A percentile compares a stretch with the other conserved stretches of the same genome.
Conservation (phyloP, 306 rosid genomes). For the Mucuna pruriens region DNA sequence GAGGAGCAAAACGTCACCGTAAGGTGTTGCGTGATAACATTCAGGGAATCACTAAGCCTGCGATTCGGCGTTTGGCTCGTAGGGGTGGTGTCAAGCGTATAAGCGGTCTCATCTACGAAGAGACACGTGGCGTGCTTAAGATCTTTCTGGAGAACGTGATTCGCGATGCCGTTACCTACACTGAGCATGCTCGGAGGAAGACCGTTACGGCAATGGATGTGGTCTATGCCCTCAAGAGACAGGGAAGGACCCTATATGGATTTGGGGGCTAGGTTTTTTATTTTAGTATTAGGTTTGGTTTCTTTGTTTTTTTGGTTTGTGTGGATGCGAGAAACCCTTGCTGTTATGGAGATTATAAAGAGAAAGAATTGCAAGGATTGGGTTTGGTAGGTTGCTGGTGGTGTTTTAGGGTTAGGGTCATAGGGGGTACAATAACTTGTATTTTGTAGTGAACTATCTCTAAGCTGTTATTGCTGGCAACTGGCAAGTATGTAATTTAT, state of each 20-base stretch:
- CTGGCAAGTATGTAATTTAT: neutral
- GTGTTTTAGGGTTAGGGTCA: neutral
- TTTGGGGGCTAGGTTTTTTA: slow-evolving; percentile 66
- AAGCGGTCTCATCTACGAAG: slow-evolving; percentile 74
- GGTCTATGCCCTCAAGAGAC: slow-evolving; percentile 73
- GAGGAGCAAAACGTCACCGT: slow-evolving; percentile 80
- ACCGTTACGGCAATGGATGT: slow-evolving; percentile 85
- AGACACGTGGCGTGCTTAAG: slow-evolving; percentile 76
- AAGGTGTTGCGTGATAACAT: slow-evolving; percentile 73
- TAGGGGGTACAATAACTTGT: neutral
- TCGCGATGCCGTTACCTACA: slow-evolving; percentile 78
- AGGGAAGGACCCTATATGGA: slow-evolving; percentile 75
- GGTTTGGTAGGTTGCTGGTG: neutral
- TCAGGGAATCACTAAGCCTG: slow-evolving; percentile 78
- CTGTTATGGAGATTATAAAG: slow-evolving; percentile 29
- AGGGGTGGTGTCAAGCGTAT: slow-evolving; percentile 82
- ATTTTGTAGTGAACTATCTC: neutral
- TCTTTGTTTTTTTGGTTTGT: neutral
- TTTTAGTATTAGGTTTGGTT: neutral
- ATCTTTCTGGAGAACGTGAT: slow-evolving; percentile 78
- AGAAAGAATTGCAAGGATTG: neutral
- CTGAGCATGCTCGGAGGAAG: slow-evolving; percentile 77
- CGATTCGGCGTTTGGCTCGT: slow-evolving; percentile 76
- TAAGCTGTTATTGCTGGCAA: neutral
- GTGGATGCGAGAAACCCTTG: slow-evolving; percentile 45